phyloP scores from a whole-genome alignment of 2,329 filamentous ascomycete species.

The Chrysoporthe puriensis region DNA sequence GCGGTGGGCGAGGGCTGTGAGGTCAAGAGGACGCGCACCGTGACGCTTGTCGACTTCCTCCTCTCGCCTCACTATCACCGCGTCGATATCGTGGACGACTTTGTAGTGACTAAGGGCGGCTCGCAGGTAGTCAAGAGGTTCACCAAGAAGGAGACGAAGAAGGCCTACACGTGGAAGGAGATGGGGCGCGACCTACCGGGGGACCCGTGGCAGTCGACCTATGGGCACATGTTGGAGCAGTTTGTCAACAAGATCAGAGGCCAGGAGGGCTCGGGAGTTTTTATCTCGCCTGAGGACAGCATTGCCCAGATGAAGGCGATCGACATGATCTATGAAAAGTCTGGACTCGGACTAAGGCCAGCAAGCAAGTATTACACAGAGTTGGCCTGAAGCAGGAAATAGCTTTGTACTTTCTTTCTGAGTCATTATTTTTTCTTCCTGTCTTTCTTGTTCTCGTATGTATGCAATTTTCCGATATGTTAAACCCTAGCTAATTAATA shows the following conservation, averaged over 20 bases:
- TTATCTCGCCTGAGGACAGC: constrained; percentile 47
- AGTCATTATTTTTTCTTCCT: neutral
- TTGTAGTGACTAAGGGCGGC: constrained; percentile 35
- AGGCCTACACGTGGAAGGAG: constrained; percentile 42
- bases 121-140: constrained; percentile 33
- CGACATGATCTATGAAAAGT: constrained; percentile 50
- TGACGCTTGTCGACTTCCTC: constrained; percentile 38
- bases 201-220: constrained; percentile 47
- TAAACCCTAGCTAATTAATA: constrained; percentile 27
- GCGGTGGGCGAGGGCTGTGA: constrained; percentile 32
- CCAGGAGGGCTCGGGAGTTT: constrained; percentile 40
- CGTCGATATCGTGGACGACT: constrained; percentile 42
- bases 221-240: constrained; percentile 51
- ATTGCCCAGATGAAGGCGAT: constrained; percentile 50
- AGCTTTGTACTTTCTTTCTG: too few species aligned
- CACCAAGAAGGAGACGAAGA: constrained; percentile 35
- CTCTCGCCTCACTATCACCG: constrained; percentile 38
- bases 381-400: neutral
- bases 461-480: constrained; percentile 50
- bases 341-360: constrained; percentile 32
- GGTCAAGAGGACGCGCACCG: constrained; percentile 34
- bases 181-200: constrained; percentile 37
- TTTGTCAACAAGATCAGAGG: constrained; percentile 52
- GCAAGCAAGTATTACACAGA: constrained; percentile 15
- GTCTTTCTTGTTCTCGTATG: neutral